Conservation (phyloP, 2,329 filamentous ascomycete species). For the Cordyceps cateniannulata region DNA sequence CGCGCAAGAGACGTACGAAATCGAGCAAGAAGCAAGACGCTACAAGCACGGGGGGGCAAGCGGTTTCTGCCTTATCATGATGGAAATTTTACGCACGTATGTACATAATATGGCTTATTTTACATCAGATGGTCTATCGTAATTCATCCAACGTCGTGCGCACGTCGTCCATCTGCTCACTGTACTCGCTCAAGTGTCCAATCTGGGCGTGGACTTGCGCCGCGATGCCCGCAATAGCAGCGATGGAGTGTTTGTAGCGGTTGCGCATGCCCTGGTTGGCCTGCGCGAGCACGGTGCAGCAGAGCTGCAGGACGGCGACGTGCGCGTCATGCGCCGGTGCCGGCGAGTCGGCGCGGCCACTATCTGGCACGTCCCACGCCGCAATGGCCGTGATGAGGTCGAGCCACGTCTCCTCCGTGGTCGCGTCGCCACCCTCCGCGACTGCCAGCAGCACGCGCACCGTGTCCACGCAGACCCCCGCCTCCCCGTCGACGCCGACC, state of each 20-base stretch:
- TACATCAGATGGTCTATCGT: neutral
- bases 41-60: conserved; percentile 13
- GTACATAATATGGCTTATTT: neutral
- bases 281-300: conserved; percentile 42
- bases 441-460: conserved; percentile 49
- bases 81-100: neutral
- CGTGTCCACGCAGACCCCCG: conserved; percentile 47
- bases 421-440: conserved; percentile 36
- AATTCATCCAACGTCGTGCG: conserved; percentile 22
- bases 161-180: conserved; percentile 42
- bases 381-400: conserved; percentile 44
- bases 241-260: conserved; percentile 45
- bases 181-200: conserved; percentile 26
- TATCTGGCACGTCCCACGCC: conserved; percentile 37
- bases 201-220: conserved; percentile 31
- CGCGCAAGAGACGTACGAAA: conserved; percentile 48
- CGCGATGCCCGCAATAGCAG: conserved; percentile 43
- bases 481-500: conserved; percentile 25
- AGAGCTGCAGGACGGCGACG: conserved; percentile 49
- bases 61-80: conserved; percentile 13
- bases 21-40: conserved; percentile 24
- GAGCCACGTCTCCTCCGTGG: conserved; percentile 51
- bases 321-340: conserved; percentile 40
- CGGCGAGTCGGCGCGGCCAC: conserved; percentile 3
- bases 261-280: conserved; percentile 40